These are phyloP conservation scores for Candida schatavii DNA, from an alignment of 805 yeast species.

Conservation along the genomic window DNA sequence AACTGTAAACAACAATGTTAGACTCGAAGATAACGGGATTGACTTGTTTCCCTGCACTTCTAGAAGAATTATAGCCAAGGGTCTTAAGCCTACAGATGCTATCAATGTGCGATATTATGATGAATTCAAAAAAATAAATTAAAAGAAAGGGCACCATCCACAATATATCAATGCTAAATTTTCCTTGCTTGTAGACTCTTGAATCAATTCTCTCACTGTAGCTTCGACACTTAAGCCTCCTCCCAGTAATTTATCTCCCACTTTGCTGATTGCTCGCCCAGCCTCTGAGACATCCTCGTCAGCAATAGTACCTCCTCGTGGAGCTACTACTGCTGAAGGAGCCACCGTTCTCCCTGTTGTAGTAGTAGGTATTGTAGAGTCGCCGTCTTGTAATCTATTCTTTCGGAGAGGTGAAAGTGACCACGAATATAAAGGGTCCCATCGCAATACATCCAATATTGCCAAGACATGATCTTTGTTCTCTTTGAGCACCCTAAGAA, in stretches of 20 bases:
- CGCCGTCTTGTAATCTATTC: slow-evolving; percentile 49
- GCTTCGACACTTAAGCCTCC: slow-evolving; percentile 79
- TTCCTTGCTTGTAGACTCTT: slow-evolving; percentile 64
- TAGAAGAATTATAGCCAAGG: slow-evolving; percentile 14
- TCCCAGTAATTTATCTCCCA: slow-evolving; percentile 63
- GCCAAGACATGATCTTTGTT: slow-evolving; percentile 72
- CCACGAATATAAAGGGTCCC: slow-evolving; percentile 96
- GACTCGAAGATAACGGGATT: slow-evolving; percentile 44
- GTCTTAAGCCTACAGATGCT: slow-evolving; percentile 13
- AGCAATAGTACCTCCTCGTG: slow-evolving; percentile 13
- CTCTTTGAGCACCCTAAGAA: slow-evolving; percentile 60
- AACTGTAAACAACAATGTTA: slow-evolving; percentile 19
- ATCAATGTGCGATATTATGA: slow-evolving; percentile 17
- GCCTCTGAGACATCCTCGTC: slow-evolving; percentile 67
- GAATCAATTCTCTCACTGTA: slow-evolving; percentile 72
- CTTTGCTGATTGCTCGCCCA: slow-evolving; percentile 70
- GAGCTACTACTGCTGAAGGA: neutral
- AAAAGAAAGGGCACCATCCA: slow-evolving; percentile 85
- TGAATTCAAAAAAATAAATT: neutral
- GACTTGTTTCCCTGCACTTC: slow-evolving; percentile 43
- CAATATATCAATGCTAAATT: slow-evolving; percentile 73
- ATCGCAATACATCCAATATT: slow-evolving; percentile 77
- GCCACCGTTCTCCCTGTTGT: no score
- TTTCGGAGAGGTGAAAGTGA: slow-evolving; percentile 72
- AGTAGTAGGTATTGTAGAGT: slow-evolving; percentile 13